Conservation (phyloP, 345 rosid genomes). For the Microcos paniculata region DNA sequence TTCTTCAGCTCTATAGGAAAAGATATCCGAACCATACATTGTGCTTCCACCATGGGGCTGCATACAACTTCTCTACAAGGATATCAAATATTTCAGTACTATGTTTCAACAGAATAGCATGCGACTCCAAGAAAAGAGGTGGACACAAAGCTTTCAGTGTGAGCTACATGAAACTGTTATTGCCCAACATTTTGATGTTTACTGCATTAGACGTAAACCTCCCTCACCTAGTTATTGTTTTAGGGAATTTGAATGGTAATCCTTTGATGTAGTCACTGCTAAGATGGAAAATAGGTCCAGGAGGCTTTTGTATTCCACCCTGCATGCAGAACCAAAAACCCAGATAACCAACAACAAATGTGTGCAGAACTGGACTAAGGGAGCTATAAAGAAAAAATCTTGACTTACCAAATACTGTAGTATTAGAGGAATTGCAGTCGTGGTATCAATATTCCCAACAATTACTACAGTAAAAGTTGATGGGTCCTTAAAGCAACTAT, state of each 20-base stretch:
- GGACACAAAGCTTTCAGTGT: not conserved
- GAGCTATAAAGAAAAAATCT: constrained; percentile 10
- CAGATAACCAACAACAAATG: not conserved
- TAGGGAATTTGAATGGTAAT: constrained; percentile 79
- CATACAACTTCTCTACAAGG: constrained; percentile 69
- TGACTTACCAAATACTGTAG: constrained; percentile 82
- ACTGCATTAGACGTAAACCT: constrained; percentile 10
- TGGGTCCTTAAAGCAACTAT: constrained; percentile 85
- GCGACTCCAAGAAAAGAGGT: not conserved
- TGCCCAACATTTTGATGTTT: not conserved
- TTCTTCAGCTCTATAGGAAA: constrained; percentile 86
- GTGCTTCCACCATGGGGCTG: constrained; percentile 95
- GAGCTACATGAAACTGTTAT: not conserved
- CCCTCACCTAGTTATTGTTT: constrained; percentile 54
- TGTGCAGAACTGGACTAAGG: not conserved
- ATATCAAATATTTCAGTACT: not conserved
- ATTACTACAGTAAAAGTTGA: constrained; percentile 84
- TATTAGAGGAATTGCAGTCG: constrained; percentile 67
- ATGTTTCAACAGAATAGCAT: not conserved
- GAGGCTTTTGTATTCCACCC: constrained; percentile 89
- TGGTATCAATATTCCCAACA: constrained; percentile 81
- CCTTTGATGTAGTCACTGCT: constrained; percentile 77
- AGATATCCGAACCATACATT: constrained; percentile 85
- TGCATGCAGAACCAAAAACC: constrained; percentile 25
- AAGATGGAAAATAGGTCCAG: constrained; percentile 54